phyloP scores from a whole-genome alignment of 2,329 filamentous ascomycete species.

The Penicillium sp. region DNA sequence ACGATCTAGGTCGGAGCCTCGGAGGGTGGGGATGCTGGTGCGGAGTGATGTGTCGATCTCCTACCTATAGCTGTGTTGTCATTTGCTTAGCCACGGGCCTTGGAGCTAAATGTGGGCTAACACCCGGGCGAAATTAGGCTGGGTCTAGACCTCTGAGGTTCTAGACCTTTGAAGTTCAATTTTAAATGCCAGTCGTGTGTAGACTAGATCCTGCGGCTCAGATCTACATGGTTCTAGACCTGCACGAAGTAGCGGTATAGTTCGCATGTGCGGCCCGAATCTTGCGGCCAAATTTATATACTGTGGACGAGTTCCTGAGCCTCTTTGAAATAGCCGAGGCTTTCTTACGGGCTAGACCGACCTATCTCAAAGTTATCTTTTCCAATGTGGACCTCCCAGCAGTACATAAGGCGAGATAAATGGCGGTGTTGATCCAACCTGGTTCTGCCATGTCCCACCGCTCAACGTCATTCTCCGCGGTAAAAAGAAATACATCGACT shows the following conservation, averaged over 20 bases:
- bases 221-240: neutral
- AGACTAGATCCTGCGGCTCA: neutral
- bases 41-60: neutral
- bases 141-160: neutral
- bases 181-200: neutral
- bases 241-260: neutral
- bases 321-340: neutral
- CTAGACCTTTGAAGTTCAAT: neutral
- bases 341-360: neutral
- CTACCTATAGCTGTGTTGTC: neutral
- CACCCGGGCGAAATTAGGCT: neutral
- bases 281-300: neutral
- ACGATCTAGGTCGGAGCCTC: neutral
- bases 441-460: conserved; percentile 29
- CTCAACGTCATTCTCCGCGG: conserved; percentile 30
- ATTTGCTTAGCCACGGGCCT: neutral
- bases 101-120: neutral
- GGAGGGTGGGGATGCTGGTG: too few species aligned
- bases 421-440: neutral
- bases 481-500: conserved; percentile 20
- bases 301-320: neutral
- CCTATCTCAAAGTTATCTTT: neutral
- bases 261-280: neutral
- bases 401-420: too few species aligned
- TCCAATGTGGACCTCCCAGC: too few species aligned